phyloP scores from a whole-genome alignment of 345 rosid genomes.

The Citrus mangshanensis region DNA sequence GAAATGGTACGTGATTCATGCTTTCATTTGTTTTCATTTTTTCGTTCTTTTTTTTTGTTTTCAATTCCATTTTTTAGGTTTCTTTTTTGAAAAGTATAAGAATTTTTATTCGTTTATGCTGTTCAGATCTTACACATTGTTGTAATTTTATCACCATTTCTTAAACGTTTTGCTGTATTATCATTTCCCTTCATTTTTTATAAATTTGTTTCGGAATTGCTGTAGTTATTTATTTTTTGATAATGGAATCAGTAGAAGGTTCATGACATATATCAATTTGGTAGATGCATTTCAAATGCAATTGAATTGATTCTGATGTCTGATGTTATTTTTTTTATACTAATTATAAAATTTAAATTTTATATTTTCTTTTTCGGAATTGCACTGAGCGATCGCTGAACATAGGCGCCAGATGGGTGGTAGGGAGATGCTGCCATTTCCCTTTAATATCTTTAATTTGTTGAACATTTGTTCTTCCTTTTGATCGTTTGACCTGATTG shows the following conservation, averaged over 20 bases:
- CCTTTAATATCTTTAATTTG: slow-evolving; percentile 2
- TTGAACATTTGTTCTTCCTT: slow-evolving; percentile 7
- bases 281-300: background rate
- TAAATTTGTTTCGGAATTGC: background rate
- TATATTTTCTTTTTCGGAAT: background rate
- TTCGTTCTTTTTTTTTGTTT: background rate
- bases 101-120: slow-evolving; percentile 21
- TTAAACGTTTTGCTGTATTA: background rate
- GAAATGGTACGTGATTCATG: slow-evolving; percentile 67
- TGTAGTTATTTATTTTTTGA: background rate
- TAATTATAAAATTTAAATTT: background rate
- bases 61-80: background rate
- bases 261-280: background rate
- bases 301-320: background rate
- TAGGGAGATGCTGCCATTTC: background rate
- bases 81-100: slow-evolving; percentile 11
- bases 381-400: background rate
- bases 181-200: background rate
- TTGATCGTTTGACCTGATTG: slow-evolving; percentile 9
- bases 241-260: background rate
- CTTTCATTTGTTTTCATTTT: background rate
- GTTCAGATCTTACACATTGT: slow-evolving; percentile 49
- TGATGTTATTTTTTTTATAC: background rate
- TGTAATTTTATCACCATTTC: slow-evolving; percentile 15
- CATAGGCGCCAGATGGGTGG: background rate